Conservation (phyloP, 805 yeast genomes). For the Sungouiella thailandica region DNA sequence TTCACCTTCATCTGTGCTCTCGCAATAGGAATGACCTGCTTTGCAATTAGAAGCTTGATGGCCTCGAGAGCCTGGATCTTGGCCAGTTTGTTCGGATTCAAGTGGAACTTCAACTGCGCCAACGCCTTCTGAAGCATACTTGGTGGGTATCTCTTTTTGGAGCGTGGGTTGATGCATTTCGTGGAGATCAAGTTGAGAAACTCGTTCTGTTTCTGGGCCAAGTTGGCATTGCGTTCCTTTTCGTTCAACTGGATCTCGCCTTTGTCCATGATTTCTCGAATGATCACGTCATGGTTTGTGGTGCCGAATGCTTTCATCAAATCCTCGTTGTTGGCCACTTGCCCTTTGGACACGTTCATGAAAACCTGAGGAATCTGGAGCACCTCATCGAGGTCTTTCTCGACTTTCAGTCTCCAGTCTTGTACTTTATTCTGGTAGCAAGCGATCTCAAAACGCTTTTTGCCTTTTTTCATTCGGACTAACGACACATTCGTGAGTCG, state of each 20-base stretch:
- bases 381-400: conserved; percentile 92
- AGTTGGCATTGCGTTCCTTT: conserved; percentile 79
- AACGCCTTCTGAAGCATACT: conserved; percentile 89
- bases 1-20: conserved; percentile 90
- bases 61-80: conserved; percentile 92
- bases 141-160: conserved; percentile 89
- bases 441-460: conserved; percentile 89
- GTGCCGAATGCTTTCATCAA: conserved; percentile 68
- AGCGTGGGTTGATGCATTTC: conserved; percentile 85
- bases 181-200: conserved; percentile 79
- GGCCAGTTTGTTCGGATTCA: conserved; percentile 67
- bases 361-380: conserved; percentile 95
- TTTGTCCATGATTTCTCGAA: conserved; percentile 75
- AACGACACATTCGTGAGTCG: conserved; percentile 90
- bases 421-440: conserved; percentile 97
- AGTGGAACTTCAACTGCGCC: conserved; percentile 71
- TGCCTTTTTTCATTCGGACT: conserved; percentile 86
- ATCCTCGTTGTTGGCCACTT: conserved; percentile 85
- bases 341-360: conserved; percentile 89
- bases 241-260: conserved; percentile 95
- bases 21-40: conserved; percentile 87
- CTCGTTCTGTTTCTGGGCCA: conserved; percentile 72
- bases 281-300: conserved; percentile 67
- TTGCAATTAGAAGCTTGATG: conserved; percentile 66
- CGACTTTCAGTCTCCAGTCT: conserved; percentile 85